Conservation (phyloP, 306 rosid species). For the Hippophae gyantsensis region DNA sequence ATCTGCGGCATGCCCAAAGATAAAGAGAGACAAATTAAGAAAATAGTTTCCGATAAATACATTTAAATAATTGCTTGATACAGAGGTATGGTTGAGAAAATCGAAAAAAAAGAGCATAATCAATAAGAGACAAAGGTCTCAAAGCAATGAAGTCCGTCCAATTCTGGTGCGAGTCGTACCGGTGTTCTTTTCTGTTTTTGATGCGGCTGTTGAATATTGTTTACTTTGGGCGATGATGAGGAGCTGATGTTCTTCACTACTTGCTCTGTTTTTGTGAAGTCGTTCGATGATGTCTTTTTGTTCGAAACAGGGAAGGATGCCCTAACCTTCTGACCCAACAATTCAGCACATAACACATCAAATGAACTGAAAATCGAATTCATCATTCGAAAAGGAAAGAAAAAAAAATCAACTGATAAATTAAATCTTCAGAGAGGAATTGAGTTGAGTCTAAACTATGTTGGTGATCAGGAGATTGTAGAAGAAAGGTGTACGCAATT, state of each 20-base stretch:
- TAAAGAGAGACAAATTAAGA: too few species aligned
- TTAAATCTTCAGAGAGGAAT: too few species aligned
- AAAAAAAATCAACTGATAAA: too few species aligned
- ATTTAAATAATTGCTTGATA: too few species aligned
- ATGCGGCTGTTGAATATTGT: too few species aligned
- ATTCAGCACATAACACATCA: slow-evolving; percentile 31
- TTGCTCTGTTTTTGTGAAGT: background rate
- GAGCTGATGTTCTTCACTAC: background rate
- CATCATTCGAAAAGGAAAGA: slow-evolving; percentile 8
- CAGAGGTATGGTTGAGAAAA: background rate
- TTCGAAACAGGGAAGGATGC: slow-evolving; percentile 15
- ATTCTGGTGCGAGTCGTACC: slow-evolving; percentile 25
- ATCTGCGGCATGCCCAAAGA: too few species aligned
- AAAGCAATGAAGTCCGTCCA: slow-evolving; percentile 40
- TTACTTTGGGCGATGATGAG: background rate
- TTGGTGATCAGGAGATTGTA: too few species aligned
- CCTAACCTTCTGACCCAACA: slow-evolving; percentile 27
- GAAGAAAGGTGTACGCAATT: too few species aligned
- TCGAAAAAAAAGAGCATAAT: background rate
- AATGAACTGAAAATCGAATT: slow-evolving; percentile 43
- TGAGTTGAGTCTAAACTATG: too few species aligned
- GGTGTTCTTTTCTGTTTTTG: background rate
- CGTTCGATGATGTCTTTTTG: background rate
- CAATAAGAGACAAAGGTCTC: slow-evolving; percentile 26
- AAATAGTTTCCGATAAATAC: too few species aligned